Evolutionary conservation across 2,329 filamentous ascomycete genomes (phyloP), one percentile per base, ranked within the genome.

Genomic region (Aspergillus udagawae): DNA sequence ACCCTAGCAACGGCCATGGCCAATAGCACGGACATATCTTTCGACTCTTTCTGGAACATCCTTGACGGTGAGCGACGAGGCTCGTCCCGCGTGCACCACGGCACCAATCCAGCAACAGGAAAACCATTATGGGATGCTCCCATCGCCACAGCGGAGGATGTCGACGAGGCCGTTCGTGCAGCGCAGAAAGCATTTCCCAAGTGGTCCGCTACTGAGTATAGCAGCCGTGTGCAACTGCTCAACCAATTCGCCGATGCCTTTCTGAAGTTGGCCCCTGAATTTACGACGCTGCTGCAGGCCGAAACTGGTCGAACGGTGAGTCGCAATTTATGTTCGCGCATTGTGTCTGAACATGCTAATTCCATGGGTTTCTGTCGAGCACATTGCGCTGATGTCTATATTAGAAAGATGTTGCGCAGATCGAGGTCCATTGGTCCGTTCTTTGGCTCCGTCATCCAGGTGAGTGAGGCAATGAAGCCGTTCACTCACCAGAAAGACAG

Each of bases 21-120:
- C 28, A 28, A 28, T 9, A 28, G 28, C 28, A 28, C 28, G 28
- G 28, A 28, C 49, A 50, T 29, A 32, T 17, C 49, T 0, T 20
- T 50, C 23, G 49, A 50, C 29, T 52, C 50, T n/a, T 55, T 55
- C 47, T 25, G 21, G 21, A 58, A 58, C 35, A 35, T 50, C 52
- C 52, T 58, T 27, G 44, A 52, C 20, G 50, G 50, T 25, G 4
- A 32, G 20, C 44, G 42, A n/a, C 32, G 29, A 7, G n/a, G 21
- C 4, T 38, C 52, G 6, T 7, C 52, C 17, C 25, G 38, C 25
- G 35, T 47, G 20, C 48, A 38, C 20, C 23, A 51, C 17, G 49
- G 41, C n/a, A 49, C 49, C 52, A 49, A 49, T 10, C 56, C 56
- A 1, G 28, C 49, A 14, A 55, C 48, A 1, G 27, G 42, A 20